Percentiles rank a stretch among this genome's conserved stretches.
phyloP scores from a whole-genome alignment of 2,329 filamentous ascomycete species.

The Fusarium sp. region DNA sequence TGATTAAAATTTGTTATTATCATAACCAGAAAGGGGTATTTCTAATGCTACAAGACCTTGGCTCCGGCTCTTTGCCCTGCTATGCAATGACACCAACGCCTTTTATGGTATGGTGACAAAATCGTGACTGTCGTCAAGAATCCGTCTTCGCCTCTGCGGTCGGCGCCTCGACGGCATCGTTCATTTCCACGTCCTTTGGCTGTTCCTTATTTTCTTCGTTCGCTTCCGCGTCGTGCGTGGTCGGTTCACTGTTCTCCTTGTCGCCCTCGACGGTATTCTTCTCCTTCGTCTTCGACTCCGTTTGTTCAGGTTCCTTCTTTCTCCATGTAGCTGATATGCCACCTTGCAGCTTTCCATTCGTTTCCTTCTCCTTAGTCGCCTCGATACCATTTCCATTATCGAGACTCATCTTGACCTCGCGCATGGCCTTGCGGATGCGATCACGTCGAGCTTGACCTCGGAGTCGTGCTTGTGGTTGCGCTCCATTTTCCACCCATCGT shows the following conservation, averaged over 20 bases:
- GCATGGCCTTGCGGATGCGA: constrained; percentile 67
- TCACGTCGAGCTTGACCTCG: constrained; percentile 67
- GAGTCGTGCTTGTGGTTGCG: constrained; percentile 66
- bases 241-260: constrained; percentile 59
- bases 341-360: constrained; percentile 41
- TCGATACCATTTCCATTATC: constrained; percentile 49
- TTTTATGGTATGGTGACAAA: constrained; percentile 29
- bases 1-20: constrained; percentile 37
- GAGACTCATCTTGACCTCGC: constrained; percentile 59
- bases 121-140: constrained; percentile 28
- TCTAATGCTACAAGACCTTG: constrained; percentile 44
- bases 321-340: constrained; percentile 53
- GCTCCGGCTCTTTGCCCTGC: constrained; percentile 21
- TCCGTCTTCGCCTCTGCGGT: constrained; percentile 32
- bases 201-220: constrained; percentile 14
- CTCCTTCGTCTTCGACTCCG: constrained; percentile 46
- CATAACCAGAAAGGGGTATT: constrained; percentile 45
- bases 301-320: constrained; percentile 47
- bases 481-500: constrained; percentile 86
- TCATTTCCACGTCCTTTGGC: constrained; percentile 52
- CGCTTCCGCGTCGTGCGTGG: constrained; percentile 20
- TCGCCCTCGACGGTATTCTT: constrained; percentile 55
- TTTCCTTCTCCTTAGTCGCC: constrained; percentile 44
- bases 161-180: constrained; percentile 36
- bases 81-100: constrained; percentile 45